Conservation (phyloP, 2,329 filamentous ascomycete species). For the Penicillium polonicum region DNA sequence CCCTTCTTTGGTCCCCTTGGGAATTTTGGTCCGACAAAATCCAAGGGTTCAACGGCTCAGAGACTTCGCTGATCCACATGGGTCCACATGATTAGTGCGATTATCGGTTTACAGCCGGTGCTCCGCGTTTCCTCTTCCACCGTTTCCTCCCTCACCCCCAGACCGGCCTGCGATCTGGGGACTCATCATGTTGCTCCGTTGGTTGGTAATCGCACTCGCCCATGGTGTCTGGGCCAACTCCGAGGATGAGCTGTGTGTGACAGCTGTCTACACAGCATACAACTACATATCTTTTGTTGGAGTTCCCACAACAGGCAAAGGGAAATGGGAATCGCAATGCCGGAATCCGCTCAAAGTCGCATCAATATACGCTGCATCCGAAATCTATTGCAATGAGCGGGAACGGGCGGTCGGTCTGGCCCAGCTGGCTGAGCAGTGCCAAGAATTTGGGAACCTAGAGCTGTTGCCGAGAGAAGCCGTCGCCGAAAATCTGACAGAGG, state of each 20-base stretch:
- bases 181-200: constrained; percentile 23
- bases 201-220: constrained; percentile 18
- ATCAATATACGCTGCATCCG: constrained; percentile 39
- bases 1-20: no score
- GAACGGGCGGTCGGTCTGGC: constrained; percentile 27
- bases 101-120: constrained; percentile 8
- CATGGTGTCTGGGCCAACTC: constrained; percentile 10
- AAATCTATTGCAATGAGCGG: constrained; percentile 32
- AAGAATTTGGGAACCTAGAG: constrained; percentile 25
- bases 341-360: constrained; percentile 33
- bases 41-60: neutral
- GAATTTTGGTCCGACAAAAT: neutral
- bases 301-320: constrained; percentile 15
- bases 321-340: constrained; percentile 30
- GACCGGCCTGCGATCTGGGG: neutral
- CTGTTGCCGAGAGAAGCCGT: constrained; percentile 30
- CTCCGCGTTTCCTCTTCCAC: constrained; percentile 14
- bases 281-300: constrained; percentile 34
- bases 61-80: constrained; percentile 13
- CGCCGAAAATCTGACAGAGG: constrained; percentile 33
- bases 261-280: constrained; percentile 33
- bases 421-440: constrained; percentile 23
- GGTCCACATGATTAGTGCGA: constrained; percentile 12
- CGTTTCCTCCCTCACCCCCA: neutral
- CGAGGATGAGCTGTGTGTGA: constrained; percentile 34